Evolutionary conservation across 768 basidiomycete genomes (phyloP).

Genomic region (Russula sp.): DNA sequence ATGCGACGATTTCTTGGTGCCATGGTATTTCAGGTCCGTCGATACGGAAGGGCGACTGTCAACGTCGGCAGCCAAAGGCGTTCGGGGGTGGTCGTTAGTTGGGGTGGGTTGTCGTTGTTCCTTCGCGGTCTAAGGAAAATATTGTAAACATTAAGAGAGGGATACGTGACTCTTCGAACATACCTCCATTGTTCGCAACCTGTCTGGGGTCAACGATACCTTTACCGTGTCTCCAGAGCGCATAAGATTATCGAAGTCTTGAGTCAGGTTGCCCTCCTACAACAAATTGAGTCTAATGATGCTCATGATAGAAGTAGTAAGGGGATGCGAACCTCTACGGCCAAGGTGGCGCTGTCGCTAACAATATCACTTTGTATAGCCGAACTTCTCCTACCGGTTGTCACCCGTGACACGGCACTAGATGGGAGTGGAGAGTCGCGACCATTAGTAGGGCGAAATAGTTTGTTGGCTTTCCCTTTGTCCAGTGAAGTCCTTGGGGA

Average conservation of each 20-base stretch:
- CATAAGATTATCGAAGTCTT: slow-evolving; percentile 93
- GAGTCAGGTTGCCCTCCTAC: slow-evolving; percentile 34
- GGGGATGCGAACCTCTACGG: slow-evolving; percentile 25
- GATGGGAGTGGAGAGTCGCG: slow-evolving; percentile 24
- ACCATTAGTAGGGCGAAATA: slow-evolving; percentile 46
- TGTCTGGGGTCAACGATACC: slow-evolving; percentile 91
- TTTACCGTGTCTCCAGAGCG: slow-evolving; percentile 88
- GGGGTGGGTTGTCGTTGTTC: neutral
- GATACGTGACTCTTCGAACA: slow-evolving; percentile 29
- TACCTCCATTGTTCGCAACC: slow-evolving; percentile 91
- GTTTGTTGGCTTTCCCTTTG: slow-evolving; percentile 55
- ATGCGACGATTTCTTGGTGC: slow-evolving; percentile 38
- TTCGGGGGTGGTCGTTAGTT: neutral
- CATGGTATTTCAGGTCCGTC: slow-evolving; percentile 8
- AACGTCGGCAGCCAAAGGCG: neutral
- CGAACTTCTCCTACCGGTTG: slow-evolving; percentile 8
- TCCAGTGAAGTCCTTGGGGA: slow-evolving; percentile 47
- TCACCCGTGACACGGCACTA: slow-evolving; percentile 30
- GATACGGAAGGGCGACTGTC: slow-evolving; percentile 10
- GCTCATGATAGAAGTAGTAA: slow-evolving; percentile 3
- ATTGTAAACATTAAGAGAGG: slow-evolving; percentile 10
- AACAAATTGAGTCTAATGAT: neutral
- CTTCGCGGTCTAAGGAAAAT: slow-evolving; percentile 3
- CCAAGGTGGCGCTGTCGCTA: slow-evolving; percentile 10
- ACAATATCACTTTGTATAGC: slow-evolving; percentile 10